Base-by-base conservation (phyloP, 2,329 filamentous ascomycete genomes). In the Verticillium dahliae region DNA sequence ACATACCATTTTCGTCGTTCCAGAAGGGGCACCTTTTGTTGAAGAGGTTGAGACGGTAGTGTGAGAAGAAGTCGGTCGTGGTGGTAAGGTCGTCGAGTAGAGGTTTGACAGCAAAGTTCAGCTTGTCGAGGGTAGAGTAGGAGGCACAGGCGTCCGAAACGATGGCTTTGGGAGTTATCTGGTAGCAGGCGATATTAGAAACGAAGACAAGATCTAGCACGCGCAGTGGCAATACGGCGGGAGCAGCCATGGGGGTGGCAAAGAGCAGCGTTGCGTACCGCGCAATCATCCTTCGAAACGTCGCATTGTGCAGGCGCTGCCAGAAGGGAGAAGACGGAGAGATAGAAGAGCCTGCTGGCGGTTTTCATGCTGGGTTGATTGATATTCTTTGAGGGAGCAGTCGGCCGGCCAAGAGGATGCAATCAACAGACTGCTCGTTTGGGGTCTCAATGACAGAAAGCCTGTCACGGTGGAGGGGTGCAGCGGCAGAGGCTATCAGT, bases 1-100 rank as follows among this genome's bases (percentile, higher is more conserved):
- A 99, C 83, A 97, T 91, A 74, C 91, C 91, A 75, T 90, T 90
- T 64, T 92, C 89, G 74, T 99, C 95, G 71, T 88, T 86, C 94
- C 95, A 99, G 74, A 98, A 99, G 0, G 95, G 95, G 71, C 95
- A 99, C 76, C 86, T 87, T 75, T 95, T 97, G 75, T 96, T 90
- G 76, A 92, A 99, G 22, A 99, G 84, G 74, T 97, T 98, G 56
- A 99, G 80, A 62, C 95, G 89, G 79, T 98, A 99, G 76, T 98
- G 92, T 60, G 94, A 94, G 78, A 99, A 99, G 83, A 97, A 99
- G 76, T 99, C 95, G 74, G 94, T 96, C 60, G 90, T 87, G 68
- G 86, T 86, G 0, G 92, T 96, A 56, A 99, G 85, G 61, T 91
- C 89, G 69, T 91, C 85, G 67, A 99, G 79, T 59, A 87, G 85